These are phyloP conservation scores for Hypoxylon sp. DNA, from an alignment of 2,329 filamentous ascomycete genomes.

Conservation along the genomic window DNA sequence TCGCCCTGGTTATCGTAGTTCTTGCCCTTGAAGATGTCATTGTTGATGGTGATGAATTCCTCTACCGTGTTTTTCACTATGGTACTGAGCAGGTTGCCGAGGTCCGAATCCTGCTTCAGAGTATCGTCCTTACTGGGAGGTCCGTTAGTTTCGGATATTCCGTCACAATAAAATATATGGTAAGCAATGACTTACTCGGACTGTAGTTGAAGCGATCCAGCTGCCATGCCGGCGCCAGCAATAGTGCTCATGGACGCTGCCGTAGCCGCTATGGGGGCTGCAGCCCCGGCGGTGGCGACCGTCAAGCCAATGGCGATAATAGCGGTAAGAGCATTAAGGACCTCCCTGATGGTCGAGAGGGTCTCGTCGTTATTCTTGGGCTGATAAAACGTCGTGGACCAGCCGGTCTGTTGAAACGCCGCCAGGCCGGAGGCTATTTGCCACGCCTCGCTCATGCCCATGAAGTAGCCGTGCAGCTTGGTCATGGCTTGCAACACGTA, in stretches of 20 bases:
- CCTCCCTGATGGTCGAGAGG: slow-evolving; percentile 13
- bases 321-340: slow-evolving; percentile 15
- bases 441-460: slow-evolving; percentile 15
- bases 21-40: slow-evolving; percentile 25
- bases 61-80: slow-evolving; percentile 19
- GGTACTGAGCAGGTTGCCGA: slow-evolving; percentile 16
- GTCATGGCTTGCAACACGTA: slow-evolving; percentile 16
- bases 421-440: slow-evolving; percentile 16
- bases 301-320: slow-evolving; percentile 16
- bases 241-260: slow-evolving; percentile 10
- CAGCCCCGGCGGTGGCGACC: slow-evolving; percentile 11
- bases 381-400: slow-evolving; percentile 22
- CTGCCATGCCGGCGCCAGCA: slow-evolving; percentile 10
- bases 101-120: slow-evolving; percentile 22
- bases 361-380: slow-evolving; percentile 19
- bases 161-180: neutral
- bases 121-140: slow-evolving; percentile 17
- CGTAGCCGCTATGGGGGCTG: neutral
- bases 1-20: slow-evolving; percentile 22
- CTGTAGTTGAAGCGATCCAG: slow-evolving; percentile 14
- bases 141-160: neutral
- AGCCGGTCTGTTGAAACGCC: slow-evolving; percentile 20
- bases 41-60: slow-evolving; percentile 28
- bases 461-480: slow-evolving; percentile 20
- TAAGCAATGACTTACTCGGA: slow-evolving; percentile 5